A percentile compares a stretch with the other conserved stretches of the same genome.
phyloP scores from a whole-genome alignment of 2,329 filamentous ascomycete species.

The Akanthomyces uredinophilus region DNA sequence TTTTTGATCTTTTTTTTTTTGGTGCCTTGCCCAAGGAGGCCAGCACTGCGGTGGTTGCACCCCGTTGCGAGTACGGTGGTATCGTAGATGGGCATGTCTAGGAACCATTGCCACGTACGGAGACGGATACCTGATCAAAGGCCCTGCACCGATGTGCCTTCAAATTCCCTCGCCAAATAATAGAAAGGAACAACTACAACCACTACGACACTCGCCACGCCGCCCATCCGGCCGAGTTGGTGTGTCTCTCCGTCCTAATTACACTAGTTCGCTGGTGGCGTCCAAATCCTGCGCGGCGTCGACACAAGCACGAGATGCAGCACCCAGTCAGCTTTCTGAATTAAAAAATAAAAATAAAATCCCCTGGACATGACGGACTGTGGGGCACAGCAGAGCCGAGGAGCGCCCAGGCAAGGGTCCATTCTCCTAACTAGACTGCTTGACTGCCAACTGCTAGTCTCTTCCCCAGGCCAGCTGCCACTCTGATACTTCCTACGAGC shows the following conservation, averaged over 20 bases:
- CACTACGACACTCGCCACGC: background rate
- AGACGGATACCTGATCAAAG: too few species aligned
- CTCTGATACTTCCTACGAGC: background rate
- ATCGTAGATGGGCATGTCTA: background rate
- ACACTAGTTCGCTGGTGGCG: constrained; percentile 1
- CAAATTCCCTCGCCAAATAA: too few species aligned
- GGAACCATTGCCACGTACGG: too few species aligned
- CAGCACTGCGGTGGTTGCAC: background rate
- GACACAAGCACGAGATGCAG: background rate
- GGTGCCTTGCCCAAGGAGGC: background rate
- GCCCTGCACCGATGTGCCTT: too few species aligned
- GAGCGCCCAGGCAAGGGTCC: constrained; percentile 9
- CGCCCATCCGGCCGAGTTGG: background rate
- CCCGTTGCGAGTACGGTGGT: background rate
- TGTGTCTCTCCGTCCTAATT: background rate
- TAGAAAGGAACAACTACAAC: too few species aligned
- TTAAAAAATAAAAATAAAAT: background rate
- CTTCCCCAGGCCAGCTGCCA: constrained; percentile 3
- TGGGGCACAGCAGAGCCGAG: background rate
- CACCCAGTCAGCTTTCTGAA: background rate
- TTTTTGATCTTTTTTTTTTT: background rate
- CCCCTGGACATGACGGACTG: background rate
- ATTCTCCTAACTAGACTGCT: constrained; percentile 7
- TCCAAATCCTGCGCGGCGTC: constrained; percentile 3
- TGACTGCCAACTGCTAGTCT: background rate